A percentile compares a stretch with the other conserved stretches of the same genome.
These are phyloP conservation scores for Backusella tuberculispora DNA, from an alignment of 192 early-diverging fungal species.

Conservation along the genomic window DNA sequence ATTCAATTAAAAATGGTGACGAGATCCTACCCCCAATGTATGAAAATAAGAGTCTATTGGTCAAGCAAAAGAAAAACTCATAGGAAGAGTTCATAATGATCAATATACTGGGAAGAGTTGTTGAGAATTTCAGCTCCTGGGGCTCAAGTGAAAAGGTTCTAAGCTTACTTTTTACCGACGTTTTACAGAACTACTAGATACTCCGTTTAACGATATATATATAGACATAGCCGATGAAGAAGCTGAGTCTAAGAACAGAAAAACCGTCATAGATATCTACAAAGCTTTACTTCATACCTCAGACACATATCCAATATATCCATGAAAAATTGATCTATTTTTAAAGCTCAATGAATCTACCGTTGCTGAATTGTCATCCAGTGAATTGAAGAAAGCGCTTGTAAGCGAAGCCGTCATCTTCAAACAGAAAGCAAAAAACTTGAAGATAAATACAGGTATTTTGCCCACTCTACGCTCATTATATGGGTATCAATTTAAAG, in stretches of 20 bases:
- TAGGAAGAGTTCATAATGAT: neutral
- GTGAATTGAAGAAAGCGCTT: conserved; percentile 17
- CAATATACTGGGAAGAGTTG: conserved; percentile 1
- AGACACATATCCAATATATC: neutral
- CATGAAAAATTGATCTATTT: conserved; percentile 8
- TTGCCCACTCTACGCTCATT: neutral
- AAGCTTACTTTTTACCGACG: neutral
- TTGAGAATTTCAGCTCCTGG: neutral
- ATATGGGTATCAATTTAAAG: conserved; percentile 6
- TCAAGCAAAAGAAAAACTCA: too few relatives aligned
- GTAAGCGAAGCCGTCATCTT: neutral
- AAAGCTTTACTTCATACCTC: neutral
- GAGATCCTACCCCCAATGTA: too few relatives aligned
- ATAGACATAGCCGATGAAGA: neutral
- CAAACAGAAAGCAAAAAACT: conserved; percentile 13
- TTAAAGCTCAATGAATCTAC: conserved; percentile 5
- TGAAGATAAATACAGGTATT: neutral
- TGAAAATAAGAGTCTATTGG: too few relatives aligned
- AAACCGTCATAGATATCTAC: neutral
- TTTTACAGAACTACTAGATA: neutral
- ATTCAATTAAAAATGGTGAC: neutral
- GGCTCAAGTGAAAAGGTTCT: neutral
- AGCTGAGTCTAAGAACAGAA: neutral
- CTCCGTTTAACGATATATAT: neutral
- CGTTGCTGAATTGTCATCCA: conserved; percentile 7